Evolutionary conservation across 345 rosid genomes (phyloP).

Genomic region (Passiflora organensis): DNA sequence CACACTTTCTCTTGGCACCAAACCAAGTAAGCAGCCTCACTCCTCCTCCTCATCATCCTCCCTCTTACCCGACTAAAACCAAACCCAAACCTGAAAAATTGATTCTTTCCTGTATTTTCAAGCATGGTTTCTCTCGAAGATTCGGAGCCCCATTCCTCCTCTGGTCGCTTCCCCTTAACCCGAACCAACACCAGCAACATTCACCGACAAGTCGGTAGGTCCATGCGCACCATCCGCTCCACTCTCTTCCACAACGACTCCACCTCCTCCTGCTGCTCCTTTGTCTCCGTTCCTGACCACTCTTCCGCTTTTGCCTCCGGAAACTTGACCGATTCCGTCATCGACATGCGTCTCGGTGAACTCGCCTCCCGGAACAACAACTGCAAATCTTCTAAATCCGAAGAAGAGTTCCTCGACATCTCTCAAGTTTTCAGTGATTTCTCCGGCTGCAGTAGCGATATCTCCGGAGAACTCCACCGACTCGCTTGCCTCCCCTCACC

Average conservation of each 20-base stretch:
- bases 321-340: slow-evolving; percentile 69
- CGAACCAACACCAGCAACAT: slow-evolving; percentile 18
- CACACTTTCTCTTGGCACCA: background rate
- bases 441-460: slow-evolving; percentile 82
- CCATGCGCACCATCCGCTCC: slow-evolving; percentile 90
- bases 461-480: slow-evolving; percentile 90
- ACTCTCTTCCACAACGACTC: slow-evolving; percentile 41
- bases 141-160: slow-evolving; percentile 37
- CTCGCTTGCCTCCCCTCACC: slow-evolving; percentile 62
- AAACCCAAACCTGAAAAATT: too few relatives aligned
- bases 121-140: slow-evolving; percentile 74
- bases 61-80: background rate
- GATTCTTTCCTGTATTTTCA: background rate
- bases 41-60: background rate
- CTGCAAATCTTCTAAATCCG: slow-evolving; percentile 12
- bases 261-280: slow-evolving; percentile 32
- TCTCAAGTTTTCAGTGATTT: slow-evolving; percentile 81
- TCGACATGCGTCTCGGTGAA: slow-evolving; percentile 86
- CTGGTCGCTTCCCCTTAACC: slow-evolving; percentile 56
- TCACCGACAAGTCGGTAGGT: slow-evolving; percentile 64
- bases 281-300: slow-evolving; percentile 34
- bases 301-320: slow-evolving; percentile 60
- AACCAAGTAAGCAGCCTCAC: too few relatives aligned
- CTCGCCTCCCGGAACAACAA: slow-evolving; percentile 43
- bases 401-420: slow-evolving; percentile 58